Percentiles rank a stretch among this genome's conserved stretches.
These are phyloP conservation scores for Trametes hirsuta DNA, from an alignment of 1,284 basidiomycete species.

Conservation along the genomic window DNA sequence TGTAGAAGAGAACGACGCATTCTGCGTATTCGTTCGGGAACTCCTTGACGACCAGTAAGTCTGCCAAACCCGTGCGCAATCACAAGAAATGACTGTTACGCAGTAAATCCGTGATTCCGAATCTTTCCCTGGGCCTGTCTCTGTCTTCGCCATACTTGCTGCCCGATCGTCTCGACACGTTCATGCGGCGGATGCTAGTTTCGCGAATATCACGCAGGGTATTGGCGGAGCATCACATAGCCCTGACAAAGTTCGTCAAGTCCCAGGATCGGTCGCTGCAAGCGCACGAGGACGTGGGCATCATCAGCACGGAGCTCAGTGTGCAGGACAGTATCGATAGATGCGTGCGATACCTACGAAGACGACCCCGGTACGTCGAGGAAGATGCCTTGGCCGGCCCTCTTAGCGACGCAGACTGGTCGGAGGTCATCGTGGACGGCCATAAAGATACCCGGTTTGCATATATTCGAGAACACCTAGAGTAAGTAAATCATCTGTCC, in stretches of 20 bases:
- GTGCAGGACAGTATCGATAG: slow-evolving; percentile 73
- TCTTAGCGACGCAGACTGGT: slow-evolving; percentile 45
- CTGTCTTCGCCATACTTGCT: slow-evolving; percentile 78
- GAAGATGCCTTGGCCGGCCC: slow-evolving; percentile 40
- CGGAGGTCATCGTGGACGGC: slow-evolving; percentile 76
- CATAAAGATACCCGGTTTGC: slow-evolving; percentile 76
- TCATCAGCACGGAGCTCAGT: slow-evolving; percentile 81
- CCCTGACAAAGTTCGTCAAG: slow-evolving; percentile 67
- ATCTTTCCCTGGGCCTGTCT: slow-evolving; percentile 75
- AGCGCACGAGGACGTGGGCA: slow-evolving; percentile 70
- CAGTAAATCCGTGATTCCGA: slow-evolving; percentile 79
- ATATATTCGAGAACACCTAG: slow-evolving; percentile 89
- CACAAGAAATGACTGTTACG: background rate
- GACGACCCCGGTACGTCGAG: slow-evolving; percentile 49
- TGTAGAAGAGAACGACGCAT: slow-evolving; percentile 76
- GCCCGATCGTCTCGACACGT: slow-evolving; percentile 81
- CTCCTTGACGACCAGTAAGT: slow-evolving; percentile 78
- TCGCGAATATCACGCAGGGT: slow-evolving; percentile 90
- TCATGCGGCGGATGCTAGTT: slow-evolving; percentile 90
- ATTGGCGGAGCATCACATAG: slow-evolving; percentile 88
- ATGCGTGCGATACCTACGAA: slow-evolving; percentile 64
- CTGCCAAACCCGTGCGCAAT: too few species aligned
- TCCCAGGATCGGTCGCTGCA: slow-evolving; percentile 42
- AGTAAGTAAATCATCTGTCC: slow-evolving; percentile 49
- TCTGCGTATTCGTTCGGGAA: slow-evolving; percentile 71